A percentile compares a stretch with the other conserved stretches of the same genome.
Conservation (phyloP, 1,284 basidiomycete species). For the Malassezia equina region DNA sequence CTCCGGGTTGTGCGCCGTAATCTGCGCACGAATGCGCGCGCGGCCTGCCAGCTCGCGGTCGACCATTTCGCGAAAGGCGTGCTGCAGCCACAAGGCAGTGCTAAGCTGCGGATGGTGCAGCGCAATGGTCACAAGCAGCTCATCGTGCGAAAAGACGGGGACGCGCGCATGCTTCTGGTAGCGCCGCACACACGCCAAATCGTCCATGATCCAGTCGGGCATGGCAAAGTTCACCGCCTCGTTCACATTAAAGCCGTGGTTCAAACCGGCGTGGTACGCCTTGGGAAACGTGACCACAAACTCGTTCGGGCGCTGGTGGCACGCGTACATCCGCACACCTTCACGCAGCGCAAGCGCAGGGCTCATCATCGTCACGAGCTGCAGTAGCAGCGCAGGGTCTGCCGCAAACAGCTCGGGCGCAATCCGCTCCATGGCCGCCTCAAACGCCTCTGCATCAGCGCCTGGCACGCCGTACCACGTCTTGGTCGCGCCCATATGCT, state of each 20-base stretch:
- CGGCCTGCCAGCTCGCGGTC: constrained; percentile 69
- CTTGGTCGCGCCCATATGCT: constrained; percentile 99
- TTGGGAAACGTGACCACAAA: constrained; percentile 91
- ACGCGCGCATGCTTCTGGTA: constrained; percentile 77
- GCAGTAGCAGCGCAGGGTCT: constrained; percentile 90
- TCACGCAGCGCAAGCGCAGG: constrained; percentile 73
- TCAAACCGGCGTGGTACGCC: constrained; percentile 97
- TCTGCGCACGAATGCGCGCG: constrained; percentile 51
- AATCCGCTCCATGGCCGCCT: constrained; percentile 84
- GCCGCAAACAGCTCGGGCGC: constrained; percentile 98
- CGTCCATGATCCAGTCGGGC: constrained; percentile 84
- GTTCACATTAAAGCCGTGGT: constrained; percentile 96
- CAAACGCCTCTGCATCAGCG: constrained; percentile 84
- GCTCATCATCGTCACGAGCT: constrained; percentile 96
- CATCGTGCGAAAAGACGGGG: constrained; percentile 96
- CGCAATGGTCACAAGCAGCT: constrained; percentile 86
- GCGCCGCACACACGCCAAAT: constrained; percentile 72
- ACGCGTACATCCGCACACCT: constrained; percentile 85
- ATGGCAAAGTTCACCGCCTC: constrained; percentile 98
- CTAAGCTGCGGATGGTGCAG: constrained; percentile 85
- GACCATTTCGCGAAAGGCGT: constrained; percentile 77
- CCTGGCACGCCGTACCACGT: constrained; percentile 99
- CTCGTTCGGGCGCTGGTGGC: constrained; percentile 93
- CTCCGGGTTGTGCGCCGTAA: constrained; percentile 44
- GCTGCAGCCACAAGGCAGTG: constrained; percentile 69